Conservation (phyloP, 1,284 basidiomycete genomes). For the Gomphus sp. region DNA sequence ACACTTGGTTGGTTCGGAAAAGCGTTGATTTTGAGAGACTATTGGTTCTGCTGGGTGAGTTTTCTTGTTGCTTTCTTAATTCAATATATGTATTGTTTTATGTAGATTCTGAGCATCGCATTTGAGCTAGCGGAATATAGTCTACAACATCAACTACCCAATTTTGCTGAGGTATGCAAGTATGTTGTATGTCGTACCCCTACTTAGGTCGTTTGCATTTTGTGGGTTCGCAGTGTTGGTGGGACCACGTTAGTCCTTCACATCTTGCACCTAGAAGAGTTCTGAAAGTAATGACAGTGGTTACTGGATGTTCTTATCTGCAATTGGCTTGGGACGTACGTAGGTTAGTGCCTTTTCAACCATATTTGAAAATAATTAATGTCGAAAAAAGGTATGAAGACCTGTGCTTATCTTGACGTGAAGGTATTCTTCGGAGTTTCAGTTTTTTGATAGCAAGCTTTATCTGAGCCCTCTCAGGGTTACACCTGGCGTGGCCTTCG, state of each 20-base stretch:
- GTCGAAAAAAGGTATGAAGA: slow-evolving; percentile 59
- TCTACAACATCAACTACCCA: slow-evolving; percentile 71
- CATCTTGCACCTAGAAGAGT: slow-evolving; percentile 8
- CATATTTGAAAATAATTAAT: slow-evolving; percentile 11
- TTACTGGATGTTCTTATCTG: slow-evolving; percentile 75
- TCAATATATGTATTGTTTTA: neutral
- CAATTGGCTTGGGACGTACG: slow-evolving; percentile 78
- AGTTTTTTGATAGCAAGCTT: neutral
- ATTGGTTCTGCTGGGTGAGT: slow-evolving; percentile 82
- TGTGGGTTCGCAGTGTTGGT: slow-evolving; percentile 55
- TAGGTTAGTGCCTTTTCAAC: slow-evolving; percentile 37
- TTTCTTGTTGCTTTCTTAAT: neutral
- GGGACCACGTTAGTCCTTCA: slow-evolving; percentile 65
- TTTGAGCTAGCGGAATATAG: slow-evolving; percentile 83
- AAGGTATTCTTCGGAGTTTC: slow-evolving; percentile 36
- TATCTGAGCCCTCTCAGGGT: slow-evolving; percentile 34
- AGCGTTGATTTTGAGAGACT: slow-evolving; percentile 75
- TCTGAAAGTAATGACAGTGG: slow-evolving; percentile 42
- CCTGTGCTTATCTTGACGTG: slow-evolving; percentile 77
- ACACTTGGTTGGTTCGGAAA: slow-evolving; percentile 82
- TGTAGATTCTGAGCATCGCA: slow-evolving; percentile 71
- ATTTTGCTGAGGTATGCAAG: slow-evolving; percentile 66
- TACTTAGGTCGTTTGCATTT: slow-evolving; percentile 13
- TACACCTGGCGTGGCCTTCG: slow-evolving; percentile 79
- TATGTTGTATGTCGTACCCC: slow-evolving; percentile 10